phyloP scores from a whole-genome alignment of 805 yeast species.

The Candida sithepensis region DNA sequence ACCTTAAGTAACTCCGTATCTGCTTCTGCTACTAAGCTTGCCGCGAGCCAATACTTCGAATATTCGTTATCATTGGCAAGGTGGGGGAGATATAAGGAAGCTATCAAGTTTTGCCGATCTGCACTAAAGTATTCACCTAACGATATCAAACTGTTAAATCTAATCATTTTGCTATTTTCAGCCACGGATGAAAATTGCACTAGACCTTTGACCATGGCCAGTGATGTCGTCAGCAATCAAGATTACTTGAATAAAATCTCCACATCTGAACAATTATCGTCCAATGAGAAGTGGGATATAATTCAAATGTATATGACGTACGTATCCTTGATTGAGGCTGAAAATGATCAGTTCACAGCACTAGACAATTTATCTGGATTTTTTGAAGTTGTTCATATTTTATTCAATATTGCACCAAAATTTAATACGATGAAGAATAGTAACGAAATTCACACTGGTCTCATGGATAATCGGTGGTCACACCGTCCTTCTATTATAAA shows the following conservation, averaged over 20 bases:
- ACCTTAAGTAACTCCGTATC: not conserved
- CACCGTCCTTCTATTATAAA: conserved; percentile 13
- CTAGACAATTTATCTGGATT: conserved; percentile 65
- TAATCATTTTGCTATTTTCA: conserved; percentile 60
- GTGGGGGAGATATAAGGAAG: conserved; percentile 37
- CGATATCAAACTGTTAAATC: conserved; percentile 61
- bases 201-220: conserved; percentile 40
- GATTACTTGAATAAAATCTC: conserved; percentile 38
- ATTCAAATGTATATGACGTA: conserved; percentile 73
- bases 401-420: conserved; percentile 16
- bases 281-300: conserved; percentile 41
- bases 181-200: conserved; percentile 47
- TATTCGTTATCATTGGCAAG: conserved; percentile 49
- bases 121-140: conserved; percentile 48
- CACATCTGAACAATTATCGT: conserved; percentile 23
- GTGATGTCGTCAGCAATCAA: conserved; percentile 48
- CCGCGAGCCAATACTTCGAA: conserved; percentile 28
- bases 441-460: not conserved
- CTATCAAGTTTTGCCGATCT: conserved; percentile 45
- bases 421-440: not conserved
- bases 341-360: conserved; percentile 55
- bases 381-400: conserved; percentile 50
- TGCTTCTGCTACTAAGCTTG: not conserved
- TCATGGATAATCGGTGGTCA: conserved; percentile 9
- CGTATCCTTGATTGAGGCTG: conserved; percentile 61